Conservation (phyloP, 2,329 filamentous ascomycete genomes). For the Colletotrichum sp. region DNA sequence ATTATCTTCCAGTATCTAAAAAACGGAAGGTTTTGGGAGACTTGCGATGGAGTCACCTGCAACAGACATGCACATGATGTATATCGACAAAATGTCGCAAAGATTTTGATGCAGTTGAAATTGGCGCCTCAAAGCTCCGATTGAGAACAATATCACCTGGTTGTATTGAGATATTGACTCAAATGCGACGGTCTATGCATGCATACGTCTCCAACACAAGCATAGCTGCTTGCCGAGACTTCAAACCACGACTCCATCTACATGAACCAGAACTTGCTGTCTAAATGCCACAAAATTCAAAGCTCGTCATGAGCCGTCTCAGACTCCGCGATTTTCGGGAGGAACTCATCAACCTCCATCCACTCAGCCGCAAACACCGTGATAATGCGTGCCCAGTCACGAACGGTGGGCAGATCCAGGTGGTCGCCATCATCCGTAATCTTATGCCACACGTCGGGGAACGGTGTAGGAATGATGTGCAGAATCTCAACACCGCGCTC, state of each 20-base stretch:
- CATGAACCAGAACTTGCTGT: not conserved
- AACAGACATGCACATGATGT: not conserved
- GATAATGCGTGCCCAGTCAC: slow-evolving; percentile 87
- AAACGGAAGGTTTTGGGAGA: not conserved
- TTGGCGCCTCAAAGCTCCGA: not conserved
- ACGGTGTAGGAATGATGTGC: slow-evolving; percentile 86
- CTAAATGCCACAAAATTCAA: not conserved
- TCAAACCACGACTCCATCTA: not conserved
- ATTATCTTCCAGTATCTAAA: not conserved
- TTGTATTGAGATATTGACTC: not conserved
- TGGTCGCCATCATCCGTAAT: slow-evolving; percentile 84
- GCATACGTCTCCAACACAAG: not conserved
- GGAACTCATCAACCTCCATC: slow-evolving; percentile 72
- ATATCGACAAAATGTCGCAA: rapidly evolving
- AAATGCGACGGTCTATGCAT: not conserved
- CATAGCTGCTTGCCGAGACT: not conserved
- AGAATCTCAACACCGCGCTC: slow-evolving; percentile 83
- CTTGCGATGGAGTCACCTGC: not conserved
- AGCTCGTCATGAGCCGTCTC: slow-evolving; percentile 27
- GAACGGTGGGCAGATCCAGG: slow-evolving; percentile 77
- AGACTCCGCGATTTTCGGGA: slow-evolving; percentile 31
- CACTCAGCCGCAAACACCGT: slow-evolving; percentile 89
- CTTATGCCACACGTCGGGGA: slow-evolving; percentile 87
- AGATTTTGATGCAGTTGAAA: not conserved
- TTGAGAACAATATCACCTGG: rapidly evolving